Percentiles rank a stretch among this genome's conserved stretches.
Conservation (phyloP, 75 land plant species). For the Pinus tabuliformis region DNA sequence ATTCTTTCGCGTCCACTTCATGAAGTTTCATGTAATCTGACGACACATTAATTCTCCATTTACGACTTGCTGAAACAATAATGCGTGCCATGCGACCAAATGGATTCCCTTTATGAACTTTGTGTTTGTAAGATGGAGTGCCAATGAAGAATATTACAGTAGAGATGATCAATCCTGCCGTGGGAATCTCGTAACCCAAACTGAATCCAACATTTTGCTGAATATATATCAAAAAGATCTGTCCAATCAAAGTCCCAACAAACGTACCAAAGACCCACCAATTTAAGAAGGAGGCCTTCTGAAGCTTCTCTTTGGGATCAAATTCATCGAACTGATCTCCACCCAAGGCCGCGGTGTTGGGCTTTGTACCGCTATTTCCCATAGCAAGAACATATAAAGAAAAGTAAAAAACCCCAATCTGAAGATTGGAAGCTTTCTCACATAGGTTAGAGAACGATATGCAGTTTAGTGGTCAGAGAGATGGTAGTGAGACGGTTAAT, state of each 20-base stretch:
- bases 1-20: slow-evolving; percentile 60
- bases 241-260: slow-evolving; percentile 38
- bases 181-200: slow-evolving; percentile 50
- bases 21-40: slow-evolving; percentile 50
- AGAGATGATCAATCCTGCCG: slow-evolving; percentile 45
- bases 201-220: slow-evolving; percentile 76
- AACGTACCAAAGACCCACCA: slow-evolving; percentile 75
- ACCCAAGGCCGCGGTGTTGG: slow-evolving; percentile 73
- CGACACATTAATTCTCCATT: slow-evolving; percentile 41
- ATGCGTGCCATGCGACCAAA: slow-evolving; percentile 63
- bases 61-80: slow-evolving; percentile 51
- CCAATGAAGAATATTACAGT: slow-evolving; percentile 58
- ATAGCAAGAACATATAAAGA: slow-evolving; percentile 65
- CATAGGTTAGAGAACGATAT: slow-evolving; percentile 16
- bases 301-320: slow-evolving; percentile 57
- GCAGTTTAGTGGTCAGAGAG: slow-evolving; percentile 18
- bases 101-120: slow-evolving; percentile 57
- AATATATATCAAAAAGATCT: slow-evolving; percentile 57
- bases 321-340: slow-evolving; percentile 84
- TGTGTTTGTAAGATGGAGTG: slow-evolving; percentile 71
- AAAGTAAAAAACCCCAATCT: slow-evolving; percentile 39
- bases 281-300: slow-evolving; percentile 76
- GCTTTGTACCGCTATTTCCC: slow-evolving; percentile 71
- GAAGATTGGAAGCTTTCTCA: slow-evolving; percentile 30
- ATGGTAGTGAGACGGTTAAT: slow-evolving; percentile 20